phyloP scores from a whole-genome alignment of 768 basidiomycete species.

The Tulasnella calospora region DNA sequence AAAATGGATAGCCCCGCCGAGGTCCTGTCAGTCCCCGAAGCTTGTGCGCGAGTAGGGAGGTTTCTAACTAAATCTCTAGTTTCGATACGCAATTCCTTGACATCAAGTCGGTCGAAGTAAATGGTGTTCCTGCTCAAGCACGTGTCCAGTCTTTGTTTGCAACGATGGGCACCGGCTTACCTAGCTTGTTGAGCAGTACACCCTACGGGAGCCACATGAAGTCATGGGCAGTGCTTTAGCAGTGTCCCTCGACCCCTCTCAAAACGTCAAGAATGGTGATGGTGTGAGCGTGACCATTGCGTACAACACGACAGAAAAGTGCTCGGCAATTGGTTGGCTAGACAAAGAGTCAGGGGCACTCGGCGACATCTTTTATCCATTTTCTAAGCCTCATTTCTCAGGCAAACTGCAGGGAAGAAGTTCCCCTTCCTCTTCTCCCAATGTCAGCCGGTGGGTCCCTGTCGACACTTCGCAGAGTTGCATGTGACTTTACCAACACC shows the following conservation, averaged over 20 bases:
- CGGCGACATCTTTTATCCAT: too few relatives aligned
- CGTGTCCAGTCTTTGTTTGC: constrained; percentile 30
- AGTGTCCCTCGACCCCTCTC: constrained; percentile 47
- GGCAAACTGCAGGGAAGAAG: constrained; percentile 79
- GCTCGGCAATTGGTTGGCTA: constrained; percentile 83
- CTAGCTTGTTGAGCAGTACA: constrained; percentile 41
- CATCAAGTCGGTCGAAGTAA: constrained; percentile 52
- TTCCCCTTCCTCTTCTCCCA: constrained; percentile 90
- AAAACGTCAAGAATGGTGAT: constrained; percentile 42
- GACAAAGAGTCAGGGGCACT: constrained; percentile 55
- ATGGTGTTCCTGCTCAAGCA: constrained; percentile 48
- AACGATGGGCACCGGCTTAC: neutral
- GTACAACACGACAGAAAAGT: constrained; percentile 69
- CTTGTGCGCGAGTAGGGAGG: neutral
- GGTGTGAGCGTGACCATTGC: constrained; percentile 46
- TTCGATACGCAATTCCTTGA: constrained; percentile 73
- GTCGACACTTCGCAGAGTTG: neutral
- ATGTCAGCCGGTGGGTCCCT: constrained; percentile 57
- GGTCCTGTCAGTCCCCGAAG: constrained; percentile 50
- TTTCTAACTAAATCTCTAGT: constrained; percentile 36
- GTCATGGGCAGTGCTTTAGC: constrained; percentile 76
- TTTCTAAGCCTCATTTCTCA: constrained; percentile 32
- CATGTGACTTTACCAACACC: neutral
- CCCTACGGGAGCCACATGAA: constrained; percentile 52
- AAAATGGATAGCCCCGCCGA: constrained; percentile 50